A percentile compares a stretch with the other conserved stretches of the same genome.
Conservation (phyloP, 2,329 filamentous ascomycete species). For the Stagonosporopsis vannaccii region DNA sequence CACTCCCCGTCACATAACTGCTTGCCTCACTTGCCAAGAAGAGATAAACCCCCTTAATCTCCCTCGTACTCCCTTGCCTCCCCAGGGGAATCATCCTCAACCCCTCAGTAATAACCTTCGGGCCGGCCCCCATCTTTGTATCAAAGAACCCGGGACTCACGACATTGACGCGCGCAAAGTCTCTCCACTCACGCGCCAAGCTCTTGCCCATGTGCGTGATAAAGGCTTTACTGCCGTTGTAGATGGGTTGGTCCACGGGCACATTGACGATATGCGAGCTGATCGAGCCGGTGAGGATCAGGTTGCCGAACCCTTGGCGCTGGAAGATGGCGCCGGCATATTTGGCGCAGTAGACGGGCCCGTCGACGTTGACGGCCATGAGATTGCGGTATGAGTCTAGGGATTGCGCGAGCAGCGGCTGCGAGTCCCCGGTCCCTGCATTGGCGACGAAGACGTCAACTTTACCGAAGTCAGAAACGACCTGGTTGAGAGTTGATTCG, state of each 20-base stretch:
- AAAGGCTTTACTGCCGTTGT: constrained; percentile 63
- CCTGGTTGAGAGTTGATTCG: constrained; percentile 65
- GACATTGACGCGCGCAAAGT: constrained; percentile 70
- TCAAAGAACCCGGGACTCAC: constrained; percentile 72
- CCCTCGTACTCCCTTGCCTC: constrained; percentile 72
- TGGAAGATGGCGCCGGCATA: constrained; percentile 53
- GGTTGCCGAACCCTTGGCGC: constrained; percentile 59
- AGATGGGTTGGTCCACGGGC: constrained; percentile 66
- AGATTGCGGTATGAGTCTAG: constrained; percentile 71
- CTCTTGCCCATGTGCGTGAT: constrained; percentile 68
- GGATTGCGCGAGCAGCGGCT: constrained; percentile 62
- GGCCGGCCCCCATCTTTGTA: constrained; percentile 69
- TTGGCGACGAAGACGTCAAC: constrained; percentile 72
- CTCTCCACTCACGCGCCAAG: constrained; percentile 71
- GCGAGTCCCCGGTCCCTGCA: constrained; percentile 67
- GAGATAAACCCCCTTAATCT: constrained; percentile 82
- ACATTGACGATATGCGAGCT: constrained; percentile 75
- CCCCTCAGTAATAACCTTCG: constrained; percentile 67
- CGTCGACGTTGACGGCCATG: constrained; percentile 75
- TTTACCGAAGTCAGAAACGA: constrained; percentile 72
- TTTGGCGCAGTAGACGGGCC: constrained; percentile 54
- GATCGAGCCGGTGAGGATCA: constrained; percentile 73
- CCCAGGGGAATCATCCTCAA: constrained; percentile 79
- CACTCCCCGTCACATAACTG: constrained; percentile 77
- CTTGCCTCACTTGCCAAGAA: constrained; percentile 80